phyloP scores from a whole-genome alignment of 495 filamentous ascomycete genomes.

The Glonium stellatum region DNA sequence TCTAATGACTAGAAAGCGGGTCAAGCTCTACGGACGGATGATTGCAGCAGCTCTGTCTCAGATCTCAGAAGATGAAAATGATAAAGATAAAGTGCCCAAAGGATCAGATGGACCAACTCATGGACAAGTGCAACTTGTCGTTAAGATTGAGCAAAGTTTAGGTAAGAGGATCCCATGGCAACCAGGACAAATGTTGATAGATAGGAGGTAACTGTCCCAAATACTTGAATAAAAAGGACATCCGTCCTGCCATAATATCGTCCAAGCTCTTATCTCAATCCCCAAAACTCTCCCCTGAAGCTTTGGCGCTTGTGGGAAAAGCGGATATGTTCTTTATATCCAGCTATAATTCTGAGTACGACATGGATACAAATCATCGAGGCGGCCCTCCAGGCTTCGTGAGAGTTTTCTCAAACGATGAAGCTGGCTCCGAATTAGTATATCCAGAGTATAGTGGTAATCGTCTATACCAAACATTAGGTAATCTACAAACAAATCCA shows the following conservation, averaged over 20 bases:
- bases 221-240: conserved; percentile 67
- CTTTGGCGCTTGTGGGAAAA: conserved; percentile 52
- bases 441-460: conserved; percentile 83
- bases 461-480: conserved; percentile 71
- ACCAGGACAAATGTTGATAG: conserved; percentile 10
- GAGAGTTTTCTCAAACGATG: conserved; percentile 51
- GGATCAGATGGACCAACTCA: conserved; percentile 29
- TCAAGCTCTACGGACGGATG: conserved; percentile 62
- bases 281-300: conserved; percentile 39
- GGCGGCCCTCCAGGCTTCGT: conserved; percentile 71
- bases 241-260: conserved; percentile 46
- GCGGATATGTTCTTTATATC: conserved; percentile 75
- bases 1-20: conserved; percentile 54
- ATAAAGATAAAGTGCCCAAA: conserved; percentile 25
- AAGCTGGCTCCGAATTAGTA: conserved; percentile 46
- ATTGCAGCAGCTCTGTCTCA: conserved; percentile 47
- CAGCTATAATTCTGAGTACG: conserved; percentile 49
- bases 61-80: conserved; percentile 26
- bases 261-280: conserved; percentile 48
- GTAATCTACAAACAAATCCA: conserved; percentile 62
- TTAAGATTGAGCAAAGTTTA: conserved; percentile 61
- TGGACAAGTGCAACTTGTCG: conserved; percentile 57
- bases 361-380: conserved; percentile 82
- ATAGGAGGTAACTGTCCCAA: conserved; percentile 68
- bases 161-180: conserved; percentile 36